phyloP scores from a whole-genome alignment of 768 basidiomycete species.

The Pisolithus microcarpus region DNA sequence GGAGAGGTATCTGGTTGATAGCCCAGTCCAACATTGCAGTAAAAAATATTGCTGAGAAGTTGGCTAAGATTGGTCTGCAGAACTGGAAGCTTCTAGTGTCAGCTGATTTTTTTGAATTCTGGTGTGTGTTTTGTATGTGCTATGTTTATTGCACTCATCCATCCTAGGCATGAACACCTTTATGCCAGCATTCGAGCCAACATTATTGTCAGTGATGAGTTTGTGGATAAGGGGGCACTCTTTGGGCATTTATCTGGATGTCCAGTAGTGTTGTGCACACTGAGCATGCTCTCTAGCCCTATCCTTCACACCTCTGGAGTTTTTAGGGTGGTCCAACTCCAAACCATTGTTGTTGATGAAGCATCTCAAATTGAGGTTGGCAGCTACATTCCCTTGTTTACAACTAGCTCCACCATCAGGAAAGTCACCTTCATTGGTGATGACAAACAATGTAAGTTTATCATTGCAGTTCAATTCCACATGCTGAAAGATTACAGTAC shows the following conservation, averaged over 20 bases:
- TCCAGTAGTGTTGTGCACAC: slow-evolving; percentile 66
- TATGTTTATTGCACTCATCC: slow-evolving; percentile 1
- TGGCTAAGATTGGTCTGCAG: slow-evolving; percentile 44
- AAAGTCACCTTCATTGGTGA: slow-evolving; percentile 63
- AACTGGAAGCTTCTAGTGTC: slow-evolving; percentile 70
- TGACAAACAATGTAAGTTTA: slow-evolving; percentile 51
- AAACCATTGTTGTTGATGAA: slow-evolving; percentile 55
- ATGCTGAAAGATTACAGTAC: slow-evolving; percentile 43
- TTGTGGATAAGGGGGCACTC: slow-evolving; percentile 16
- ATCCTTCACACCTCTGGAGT: slow-evolving; percentile 11
- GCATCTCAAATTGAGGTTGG: slow-evolving; percentile 61
- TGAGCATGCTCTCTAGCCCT: slow-evolving; percentile 61
- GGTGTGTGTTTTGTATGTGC: slow-evolving; percentile 36
- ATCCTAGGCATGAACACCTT: slow-evolving; percentile 73
- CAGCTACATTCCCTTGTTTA: slow-evolving; percentile 39
- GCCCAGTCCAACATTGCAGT: slow-evolving; percentile 86
- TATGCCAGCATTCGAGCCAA: slow-evolving; percentile 45
- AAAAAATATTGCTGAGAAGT: slow-evolving; percentile 82
- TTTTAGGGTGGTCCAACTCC: slow-evolving; percentile 30
- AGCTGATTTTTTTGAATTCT: slow-evolving; percentile 54
- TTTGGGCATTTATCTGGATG: slow-evolving; percentile 31
- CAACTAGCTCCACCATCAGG: slow-evolving; percentile 29
- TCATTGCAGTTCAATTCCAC: slow-evolving; percentile 22
- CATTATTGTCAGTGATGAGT: slow-evolving; percentile 44
- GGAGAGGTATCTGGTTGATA: slow-evolving; percentile 65